A percentile compares a stretch with the other conserved stretches of the same genome.
phyloP scores from a whole-genome alignment of 345 rosid genomes.

The Melaleuca quinquenervia region DNA sequence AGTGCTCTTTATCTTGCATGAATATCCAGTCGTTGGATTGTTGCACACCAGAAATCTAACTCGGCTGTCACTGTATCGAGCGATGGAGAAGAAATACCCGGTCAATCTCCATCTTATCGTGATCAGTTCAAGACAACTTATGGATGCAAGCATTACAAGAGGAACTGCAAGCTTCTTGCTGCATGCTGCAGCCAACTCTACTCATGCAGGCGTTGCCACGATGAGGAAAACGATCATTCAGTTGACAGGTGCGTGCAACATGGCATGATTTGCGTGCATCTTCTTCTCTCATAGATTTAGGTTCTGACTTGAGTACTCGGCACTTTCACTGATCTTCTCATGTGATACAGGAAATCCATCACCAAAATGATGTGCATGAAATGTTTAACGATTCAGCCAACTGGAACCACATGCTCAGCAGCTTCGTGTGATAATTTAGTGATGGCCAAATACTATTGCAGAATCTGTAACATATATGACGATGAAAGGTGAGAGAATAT shows the following conservation, averaged over 20 bases:
- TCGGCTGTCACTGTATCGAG: constrained; percentile 8
- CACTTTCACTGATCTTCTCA: background rate
- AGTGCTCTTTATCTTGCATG: constrained; percentile 7
- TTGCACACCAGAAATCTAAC: constrained; percentile 25
- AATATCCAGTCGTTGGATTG: constrained; percentile 71
- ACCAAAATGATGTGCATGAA: constrained; percentile 85
- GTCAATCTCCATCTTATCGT: constrained; percentile 46
- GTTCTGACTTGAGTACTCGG: background rate
- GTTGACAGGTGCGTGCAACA: constrained; percentile 44
- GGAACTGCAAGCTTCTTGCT: constrained; percentile 61
- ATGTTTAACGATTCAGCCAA: constrained; percentile 59
- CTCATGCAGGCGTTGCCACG: constrained; percentile 75
- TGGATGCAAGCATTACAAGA: constrained; percentile 83
- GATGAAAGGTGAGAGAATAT: constrained; percentile 44
- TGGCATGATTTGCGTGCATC: background rate
- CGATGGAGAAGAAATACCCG: constrained; percentile 33
- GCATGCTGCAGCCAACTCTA: constrained; percentile 61
- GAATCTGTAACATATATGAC: constrained; percentile 64
- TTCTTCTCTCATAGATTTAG: background rate
- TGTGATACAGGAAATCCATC: constrained; percentile 37
- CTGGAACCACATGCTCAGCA: constrained; percentile 42
- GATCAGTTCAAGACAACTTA: constrained; percentile 22
- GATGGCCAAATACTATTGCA: constrained; percentile 80
- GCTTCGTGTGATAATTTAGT: constrained; percentile 38
- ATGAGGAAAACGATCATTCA: constrained; percentile 63